Conservation (phyloP, 257 asterid species). For the Catharanthus roseus region DNA sequence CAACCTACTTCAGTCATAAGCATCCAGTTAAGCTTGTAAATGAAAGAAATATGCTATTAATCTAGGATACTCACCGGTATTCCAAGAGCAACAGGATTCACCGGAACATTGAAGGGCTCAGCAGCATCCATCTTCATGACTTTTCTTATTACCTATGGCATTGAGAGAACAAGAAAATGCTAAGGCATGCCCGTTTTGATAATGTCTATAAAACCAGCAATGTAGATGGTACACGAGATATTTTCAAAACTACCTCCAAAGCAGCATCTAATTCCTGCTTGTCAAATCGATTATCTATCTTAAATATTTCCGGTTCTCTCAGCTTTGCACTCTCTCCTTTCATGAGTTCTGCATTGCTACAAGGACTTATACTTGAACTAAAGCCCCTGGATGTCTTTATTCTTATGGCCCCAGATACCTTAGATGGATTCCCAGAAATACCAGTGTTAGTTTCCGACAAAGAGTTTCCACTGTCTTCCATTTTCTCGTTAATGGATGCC, state of each 20-base stretch:
- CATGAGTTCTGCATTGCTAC: constrained; percentile 52
- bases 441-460: constrained; percentile 57
- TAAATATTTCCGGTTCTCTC: constrained; percentile 43
- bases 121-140: constrained; percentile 98
- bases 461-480: constrained; percentile 87
- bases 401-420: constrained; percentile 59
- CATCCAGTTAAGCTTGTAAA: constrained; percentile 5
- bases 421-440: constrained; percentile 35
- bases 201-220: constrained; percentile 10
- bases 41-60: not conserved
- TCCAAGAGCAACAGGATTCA: constrained; percentile 84
- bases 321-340: constrained; percentile 56
- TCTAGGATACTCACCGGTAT: constrained; percentile 48
- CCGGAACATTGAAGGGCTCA: constrained; percentile 83
- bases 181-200: not conserved
- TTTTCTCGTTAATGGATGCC: constrained; percentile 45
- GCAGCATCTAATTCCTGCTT: constrained; percentile 74
- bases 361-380: constrained; percentile 80
- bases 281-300: constrained; percentile 38
- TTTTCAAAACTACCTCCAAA: constrained; percentile 58
- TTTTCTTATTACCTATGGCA: constrained; percentile 66
- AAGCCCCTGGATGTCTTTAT: constrained; percentile 74
- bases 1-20: not conserved
- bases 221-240: not conserved
- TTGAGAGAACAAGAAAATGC: constrained; percentile 19